phyloP scores from a whole-genome alignment of 768 basidiomycete species.

The Leucogyrophana mollusca region DNA sequence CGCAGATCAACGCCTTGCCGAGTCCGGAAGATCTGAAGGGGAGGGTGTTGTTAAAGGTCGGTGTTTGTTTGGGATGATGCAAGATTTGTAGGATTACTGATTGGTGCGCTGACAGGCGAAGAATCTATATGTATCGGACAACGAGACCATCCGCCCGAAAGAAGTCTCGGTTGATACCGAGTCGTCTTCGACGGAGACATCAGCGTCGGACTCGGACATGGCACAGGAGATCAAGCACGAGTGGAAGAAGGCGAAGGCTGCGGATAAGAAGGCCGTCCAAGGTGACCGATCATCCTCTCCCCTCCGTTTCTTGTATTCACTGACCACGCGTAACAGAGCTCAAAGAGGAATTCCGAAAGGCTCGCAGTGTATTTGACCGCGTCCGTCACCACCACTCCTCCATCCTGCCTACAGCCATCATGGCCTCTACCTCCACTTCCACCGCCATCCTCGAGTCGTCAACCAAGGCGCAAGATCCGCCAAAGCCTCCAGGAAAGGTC shows the following conservation, averaged over 20 bases:
- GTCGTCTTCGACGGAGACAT: constrained; percentile 42
- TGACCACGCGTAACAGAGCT: constrained; percentile 35
- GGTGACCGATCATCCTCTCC: constrained; percentile 28
- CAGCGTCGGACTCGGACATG: constrained; percentile 30
- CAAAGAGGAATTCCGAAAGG: constrained; percentile 38
- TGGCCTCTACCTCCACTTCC: constrained; percentile 7
- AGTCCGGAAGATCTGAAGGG: constrained; percentile 83
- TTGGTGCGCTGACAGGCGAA: constrained; percentile 78
- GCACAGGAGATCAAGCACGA: constrained; percentile 26
- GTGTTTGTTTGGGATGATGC: constrained; percentile 15
- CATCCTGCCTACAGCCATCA: constrained; percentile 13
- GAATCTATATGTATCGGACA: constrained; percentile 60
- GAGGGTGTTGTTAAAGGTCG: constrained; percentile 80
- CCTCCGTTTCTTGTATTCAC: too few relatives aligned
- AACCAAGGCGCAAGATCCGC: constrained; percentile 5
- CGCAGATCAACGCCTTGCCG: constrained; percentile 57
- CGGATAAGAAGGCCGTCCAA: constrained; percentile 36
- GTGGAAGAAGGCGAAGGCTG: constrained; percentile 19
- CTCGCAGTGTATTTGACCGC: constrained; percentile 41
- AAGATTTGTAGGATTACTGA: too few relatives aligned
- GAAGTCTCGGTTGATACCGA: constrained; percentile 36
- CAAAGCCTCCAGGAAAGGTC: constrained; percentile 34
- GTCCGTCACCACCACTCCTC: constrained; percentile 32
- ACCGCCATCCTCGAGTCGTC: constrained; percentile 15
- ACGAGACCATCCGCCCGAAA: constrained; percentile 31